Base-by-base conservation (phyloP, 345 rosid genomes). In the Rubroshorea leprosula region DNA sequence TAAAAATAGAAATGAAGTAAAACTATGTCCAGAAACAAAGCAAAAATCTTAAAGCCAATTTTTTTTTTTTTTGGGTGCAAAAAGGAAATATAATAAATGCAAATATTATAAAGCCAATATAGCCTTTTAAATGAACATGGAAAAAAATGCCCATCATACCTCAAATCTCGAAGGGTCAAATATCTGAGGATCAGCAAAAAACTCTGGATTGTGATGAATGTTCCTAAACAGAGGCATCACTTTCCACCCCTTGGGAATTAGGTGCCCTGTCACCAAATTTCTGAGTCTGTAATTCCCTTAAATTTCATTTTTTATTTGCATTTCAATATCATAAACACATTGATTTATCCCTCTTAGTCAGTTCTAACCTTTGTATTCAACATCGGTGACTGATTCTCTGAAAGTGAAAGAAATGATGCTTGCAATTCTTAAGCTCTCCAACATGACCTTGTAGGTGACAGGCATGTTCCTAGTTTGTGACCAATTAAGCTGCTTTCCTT, bases 171-270 rank as follows among this genome's bases (percentile, higher is more conserved):
- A 76, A 41, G 90, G 86, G 63, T 86, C 84, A 55, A 86, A 81
- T 23, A 76, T 79, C 9, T 83, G 76, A 12, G 95, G 90, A 67
- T 86, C 81, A 14, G 54, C 50, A 58, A 79, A 86, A 65, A 68
- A 76, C 46, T 83, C 75, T 46, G 84, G 83, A 74, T 71, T 74
- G 76, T 81, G 90, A 63, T 86, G 95, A 62, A 81, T 72, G 72
- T 76, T 86, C 71, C 95, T 81, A 76, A 86, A 83, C 56, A 81
- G 69, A 60, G 95, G 95, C 85, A 86, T 73, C 49, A 81, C 95
- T 77, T 86, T 86, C 87, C 90, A 86, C 13, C 95, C 95, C 63
- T 81, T 86, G 0, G 95, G 95, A 69, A 86, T 86, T 50, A 83
- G 65, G 68, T 74, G 78, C 24, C 90, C 95, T 86, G 85, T 56